Conservation (phyloP, 441 rosid species). For the Gossypium davidsonii region DNA sequence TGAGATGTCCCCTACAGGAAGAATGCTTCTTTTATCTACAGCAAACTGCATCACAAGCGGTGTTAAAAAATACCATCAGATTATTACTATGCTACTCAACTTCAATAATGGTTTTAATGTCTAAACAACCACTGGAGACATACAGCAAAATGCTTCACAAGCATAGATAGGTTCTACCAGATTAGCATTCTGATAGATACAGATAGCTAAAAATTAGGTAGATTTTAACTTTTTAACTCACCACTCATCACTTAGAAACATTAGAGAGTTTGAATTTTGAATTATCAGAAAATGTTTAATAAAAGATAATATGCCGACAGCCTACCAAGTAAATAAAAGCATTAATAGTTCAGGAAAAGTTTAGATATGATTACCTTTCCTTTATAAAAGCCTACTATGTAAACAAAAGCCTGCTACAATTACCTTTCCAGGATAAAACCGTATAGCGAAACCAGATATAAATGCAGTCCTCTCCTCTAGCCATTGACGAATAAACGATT, state of each 20-base stretch:
- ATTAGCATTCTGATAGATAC: neutral
- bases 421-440: slow-evolving; percentile 88
- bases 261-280: neutral
- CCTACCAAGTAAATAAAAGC: neutral
- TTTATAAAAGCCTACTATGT: neutral
- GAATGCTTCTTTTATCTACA: slow-evolving; percentile 84
- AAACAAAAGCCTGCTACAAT: neutral
- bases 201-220: neutral
- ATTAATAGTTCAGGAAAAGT: neutral
- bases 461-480: slow-evolving; percentile 69
- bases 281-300: neutral
- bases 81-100: slow-evolving; percentile 1
- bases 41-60: slow-evolving; percentile 54
- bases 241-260: neutral
- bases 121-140: neutral
- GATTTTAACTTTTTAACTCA: neutral
- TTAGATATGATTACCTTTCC: neutral
- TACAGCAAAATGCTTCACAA: neutral
- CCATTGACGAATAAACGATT: slow-evolving; percentile 66
- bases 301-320: neutral
- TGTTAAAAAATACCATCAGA: slow-evolving; percentile 8
- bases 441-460: slow-evolving; percentile 39
- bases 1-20: slow-evolving; percentile 82
- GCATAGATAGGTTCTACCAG: neutral
- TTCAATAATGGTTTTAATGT: neutral